Base-by-base conservation (phyloP, 441 rosid genomes). In the Pelargonium myrrhifolium region DNA sequence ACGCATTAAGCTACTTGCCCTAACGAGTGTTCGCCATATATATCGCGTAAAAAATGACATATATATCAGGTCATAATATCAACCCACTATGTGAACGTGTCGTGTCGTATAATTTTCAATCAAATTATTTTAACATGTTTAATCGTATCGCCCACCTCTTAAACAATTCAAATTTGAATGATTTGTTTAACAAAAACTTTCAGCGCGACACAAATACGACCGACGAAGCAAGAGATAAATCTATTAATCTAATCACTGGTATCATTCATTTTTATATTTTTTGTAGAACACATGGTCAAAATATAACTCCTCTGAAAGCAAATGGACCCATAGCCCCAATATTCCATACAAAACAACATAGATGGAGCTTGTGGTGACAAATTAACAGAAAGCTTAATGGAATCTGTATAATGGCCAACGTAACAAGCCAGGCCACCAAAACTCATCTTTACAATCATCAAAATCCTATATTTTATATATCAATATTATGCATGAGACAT, bases 351-450 rank as follows among this genome's bases (percentile, higher is more conserved):
- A 45, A 9, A 45, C 14, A 45, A 14, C 26, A 24, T 1, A 24
- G 26, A 24, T 24, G 26, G 26, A 22, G 15, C 11, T 65, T 69
- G 75, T 68, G 74, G 79, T 63, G 74, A 24, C 21, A 62, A 65
- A 31, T 74, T 53, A 71, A 68, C 42, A 47, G 18, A n/a, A 47
- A 47, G 55, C 18, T 47, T 47, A 47, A 47, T 47, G 55, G 55
- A n/a, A 12, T 14, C 3, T 17, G 6, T 17, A 6, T 47, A 47
- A 47, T 47, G 55, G 55, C 55, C 17, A 47, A 47, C 55, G n/a
- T 47, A 47, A 47, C 55, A 2, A 47, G 55, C 55, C 0, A 47
- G 55, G 55, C 55, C 51, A 45, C 55, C 55, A 47, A 3, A 47
- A 47, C 17, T 47, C 55, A 47, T 17, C 17, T 12, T 47, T 9